These are phyloP conservation scores for Aspergillus sp. DNA, from an alignment of 2,329 filamentous ascomycete species.

Conservation along the genomic window DNA sequence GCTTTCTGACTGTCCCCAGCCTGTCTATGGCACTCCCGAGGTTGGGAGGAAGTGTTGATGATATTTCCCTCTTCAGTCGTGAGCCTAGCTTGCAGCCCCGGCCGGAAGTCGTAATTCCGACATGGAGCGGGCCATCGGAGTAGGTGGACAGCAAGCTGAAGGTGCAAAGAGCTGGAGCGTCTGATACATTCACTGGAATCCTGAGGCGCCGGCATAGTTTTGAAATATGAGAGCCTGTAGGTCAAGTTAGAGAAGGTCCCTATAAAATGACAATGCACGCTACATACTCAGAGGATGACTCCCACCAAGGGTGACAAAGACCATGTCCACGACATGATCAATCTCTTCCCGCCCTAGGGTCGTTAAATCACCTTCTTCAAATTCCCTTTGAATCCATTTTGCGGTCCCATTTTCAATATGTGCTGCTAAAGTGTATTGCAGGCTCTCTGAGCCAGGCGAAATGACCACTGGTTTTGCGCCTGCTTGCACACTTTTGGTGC, in stretches of 20 bases:
- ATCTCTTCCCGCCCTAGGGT: constrained; percentile 79
- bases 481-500: constrained; percentile 73
- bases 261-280: constrained; percentile 18
- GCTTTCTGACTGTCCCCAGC: constrained; percentile 69
- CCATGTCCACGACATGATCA: constrained; percentile 76
- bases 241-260: constrained; percentile 22
- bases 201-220: constrained; percentile 72
- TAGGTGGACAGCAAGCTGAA: constrained; percentile 89
- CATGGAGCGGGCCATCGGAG: constrained; percentile 84
- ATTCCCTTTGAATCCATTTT: constrained; percentile 49
- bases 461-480: constrained; percentile 80
- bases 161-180: constrained; percentile 80
- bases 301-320: constrained; percentile 73
- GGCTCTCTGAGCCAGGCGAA: constrained; percentile 62
- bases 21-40: constrained; percentile 76
- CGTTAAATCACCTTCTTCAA: constrained; percentile 70
- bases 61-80: constrained; percentile 83
- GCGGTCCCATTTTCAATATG: constrained; percentile 44
- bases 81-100: constrained; percentile 91
- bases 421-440: constrained; percentile 57
- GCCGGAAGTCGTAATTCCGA: constrained; percentile 94
- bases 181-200: constrained; percentile 90
- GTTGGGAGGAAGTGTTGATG: constrained; percentile 70
- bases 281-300: constrained; percentile 51
- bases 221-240: constrained; percentile 65